These are phyloP conservation scores for Metschnikowia vanudenii DNA, from an alignment of 805 yeast genomes.

Conservation along the genomic window DNA sequence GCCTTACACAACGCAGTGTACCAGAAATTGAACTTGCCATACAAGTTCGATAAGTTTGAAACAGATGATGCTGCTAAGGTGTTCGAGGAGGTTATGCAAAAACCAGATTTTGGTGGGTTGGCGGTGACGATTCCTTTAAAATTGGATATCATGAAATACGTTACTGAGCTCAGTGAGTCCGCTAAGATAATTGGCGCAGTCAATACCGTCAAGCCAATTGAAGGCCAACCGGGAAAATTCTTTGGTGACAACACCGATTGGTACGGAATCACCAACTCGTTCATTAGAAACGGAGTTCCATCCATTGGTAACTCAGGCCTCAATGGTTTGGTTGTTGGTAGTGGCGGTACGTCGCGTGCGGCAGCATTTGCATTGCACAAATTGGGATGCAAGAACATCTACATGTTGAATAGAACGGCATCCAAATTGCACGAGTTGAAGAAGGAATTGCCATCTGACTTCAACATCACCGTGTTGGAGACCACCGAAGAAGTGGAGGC, in stretches of 20 bases:
- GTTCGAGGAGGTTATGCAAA: constrained; percentile 46
- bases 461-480: constrained; percentile 58
- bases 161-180: constrained; percentile 66
- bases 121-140: constrained; percentile 95
- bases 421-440: constrained; percentile 61
- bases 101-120: constrained; percentile 78
- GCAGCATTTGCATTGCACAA: constrained; percentile 82
- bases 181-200: constrained; percentile 90
- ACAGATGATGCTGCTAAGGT: constrained; percentile 62
- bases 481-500: constrained; percentile 44
- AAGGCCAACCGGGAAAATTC: constrained; percentile 39
- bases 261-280: constrained; percentile 78
- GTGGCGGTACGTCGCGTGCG: constrained; percentile 97
- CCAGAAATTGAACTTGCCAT: constrained; percentile 72
- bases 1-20: constrained; percentile 79
- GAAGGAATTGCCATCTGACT: constrained; percentile 56
- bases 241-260: constrained; percentile 94
- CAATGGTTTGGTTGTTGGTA: constrained; percentile 84
- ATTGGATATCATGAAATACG: constrained; percentile 67
- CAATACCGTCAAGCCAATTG: constrained; percentile 70
- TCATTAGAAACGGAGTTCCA: constrained; percentile 61
- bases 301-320: constrained; percentile 30
- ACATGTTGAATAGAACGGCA: constrained; percentile 76
- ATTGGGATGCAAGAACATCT: constrained; percentile 76
- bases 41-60: constrained; percentile 64